Conservation (phyloP, 148 eudicot species). For the Rhododendron ovatum region DNA sequence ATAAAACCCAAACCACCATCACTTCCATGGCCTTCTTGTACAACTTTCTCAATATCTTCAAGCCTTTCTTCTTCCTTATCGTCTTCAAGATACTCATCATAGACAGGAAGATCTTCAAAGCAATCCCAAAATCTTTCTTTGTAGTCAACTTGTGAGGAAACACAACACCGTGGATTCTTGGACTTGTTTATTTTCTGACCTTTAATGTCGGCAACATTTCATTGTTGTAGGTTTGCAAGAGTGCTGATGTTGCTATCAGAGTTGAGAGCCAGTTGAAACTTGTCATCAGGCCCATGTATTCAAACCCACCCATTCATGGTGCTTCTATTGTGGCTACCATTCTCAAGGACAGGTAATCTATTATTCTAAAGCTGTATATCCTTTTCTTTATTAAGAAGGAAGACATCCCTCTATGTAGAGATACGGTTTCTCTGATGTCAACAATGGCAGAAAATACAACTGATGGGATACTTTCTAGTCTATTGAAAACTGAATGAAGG, state of each 20-base stretch:
- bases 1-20: neutral
- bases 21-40: neutral
- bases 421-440: neutral
- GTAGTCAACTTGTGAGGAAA: neutral
- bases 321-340: constrained; percentile 93
- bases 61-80: neutral
- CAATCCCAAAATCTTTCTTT: neutral
- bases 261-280: constrained; percentile 98
- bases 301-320: constrained; percentile 96
- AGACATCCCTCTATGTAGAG: neutral
- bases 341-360: constrained; percentile 75
- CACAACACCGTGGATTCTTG: neutral
- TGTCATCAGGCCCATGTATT: constrained; percentile 93
- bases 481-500: neutral
- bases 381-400: neutral
- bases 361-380: neutral
- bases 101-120: neutral
- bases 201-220: neutral
- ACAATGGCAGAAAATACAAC: neutral
- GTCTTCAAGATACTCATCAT: neutral
- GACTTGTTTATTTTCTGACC: neutral
- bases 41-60: neutral
- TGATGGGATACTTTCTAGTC: neutral
- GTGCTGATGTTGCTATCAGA: constrained; percentile 82
- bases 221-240: constrained; percentile 68